Percentiles rank a stretch among this genome's conserved stretches.
Conservation (phyloP, 805 yeast genomes). For the Saccharomycopsis sp. region DNA sequence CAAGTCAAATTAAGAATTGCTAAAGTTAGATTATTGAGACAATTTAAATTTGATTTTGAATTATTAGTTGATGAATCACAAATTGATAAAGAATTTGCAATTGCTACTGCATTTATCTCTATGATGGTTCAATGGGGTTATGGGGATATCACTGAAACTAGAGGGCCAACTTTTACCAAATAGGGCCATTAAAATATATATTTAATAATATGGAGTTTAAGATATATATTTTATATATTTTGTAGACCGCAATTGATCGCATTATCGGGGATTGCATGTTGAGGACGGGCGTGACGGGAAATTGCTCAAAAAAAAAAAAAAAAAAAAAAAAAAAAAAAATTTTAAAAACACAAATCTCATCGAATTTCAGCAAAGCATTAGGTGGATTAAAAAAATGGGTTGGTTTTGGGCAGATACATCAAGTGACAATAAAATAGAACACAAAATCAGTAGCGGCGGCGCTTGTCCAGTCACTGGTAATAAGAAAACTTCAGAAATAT, state of each 20-base stretch:
- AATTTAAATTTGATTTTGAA: slow-evolving; percentile 54
- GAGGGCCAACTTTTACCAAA: slow-evolving; percentile 40
- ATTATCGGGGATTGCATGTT: too few relatives aligned
- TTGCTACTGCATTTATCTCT: slow-evolving; percentile 55
- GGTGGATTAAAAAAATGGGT: slow-evolving; percentile 53
- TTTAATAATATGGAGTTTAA: too few relatives aligned
- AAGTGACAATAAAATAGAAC: neutral
- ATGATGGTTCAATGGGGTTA: slow-evolving; percentile 65
- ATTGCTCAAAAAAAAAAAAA: neutral
- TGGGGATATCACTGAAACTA: slow-evolving; percentile 45
- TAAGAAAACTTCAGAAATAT: slow-evolving; percentile 20
- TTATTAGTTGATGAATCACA: slow-evolving; percentile 41
- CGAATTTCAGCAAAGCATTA: neutral
- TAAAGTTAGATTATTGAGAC: slow-evolving; percentile 48
- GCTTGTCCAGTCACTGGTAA: slow-evolving; percentile 36
- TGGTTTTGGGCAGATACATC: slow-evolving; percentile 74
- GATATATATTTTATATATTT: too few relatives aligned
- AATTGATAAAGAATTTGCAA: slow-evolving; percentile 44
- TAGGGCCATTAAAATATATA: too few relatives aligned
- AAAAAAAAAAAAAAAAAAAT: neutral
- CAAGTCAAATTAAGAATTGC: slow-evolving; percentile 50
- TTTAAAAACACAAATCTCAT: neutral
- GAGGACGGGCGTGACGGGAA: too few relatives aligned
- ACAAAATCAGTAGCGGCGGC: slow-evolving; percentile 24
- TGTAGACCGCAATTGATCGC: too few relatives aligned